A percentile compares a stretch with the other conserved stretches of the same genome.
Conservation (phyloP, 2,329 filamentous ascomycete genomes). For the Penicillium thymicola region DNA sequence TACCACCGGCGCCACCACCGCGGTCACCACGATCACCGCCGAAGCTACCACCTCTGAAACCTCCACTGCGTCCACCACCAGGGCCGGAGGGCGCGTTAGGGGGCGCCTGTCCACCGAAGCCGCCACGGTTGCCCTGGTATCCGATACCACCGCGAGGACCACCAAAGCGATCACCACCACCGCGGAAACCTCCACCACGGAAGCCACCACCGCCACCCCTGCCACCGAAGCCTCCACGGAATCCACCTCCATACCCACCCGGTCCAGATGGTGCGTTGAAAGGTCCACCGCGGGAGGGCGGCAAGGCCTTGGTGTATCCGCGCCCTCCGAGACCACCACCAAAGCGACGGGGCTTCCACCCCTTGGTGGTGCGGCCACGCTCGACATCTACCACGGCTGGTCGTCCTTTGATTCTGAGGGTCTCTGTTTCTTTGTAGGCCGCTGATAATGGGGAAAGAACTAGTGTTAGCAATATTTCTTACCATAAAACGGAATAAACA, state of each 20-base stretch:
- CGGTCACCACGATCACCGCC: constrained; percentile 37
- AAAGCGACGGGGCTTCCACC: constrained; percentile 87
- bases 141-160: constrained; percentile 52
- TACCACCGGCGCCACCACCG: constrained; percentile 41
- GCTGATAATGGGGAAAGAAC: constrained; percentile 59
- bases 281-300: constrained; percentile 66
- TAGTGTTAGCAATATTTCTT: constrained; percentile 36
- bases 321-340: constrained; percentile 90
- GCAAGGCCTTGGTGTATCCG: constrained; percentile 80
- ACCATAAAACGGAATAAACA: constrained; percentile 7
- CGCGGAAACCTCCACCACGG: constrained; percentile 44
- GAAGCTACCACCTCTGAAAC: constrained; percentile 48
- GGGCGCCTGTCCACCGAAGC: constrained; percentile 48
- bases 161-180: constrained; percentile 51
- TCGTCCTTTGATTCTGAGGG: constrained; percentile 87
- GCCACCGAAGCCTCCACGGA: constrained; percentile 53
- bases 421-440: constrained; percentile 84
- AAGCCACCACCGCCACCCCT: constrained; percentile 42
- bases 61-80: constrained; percentile 54
- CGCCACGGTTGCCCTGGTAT: constrained; percentile 57
- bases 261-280: constrained; percentile 56
- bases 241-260: constrained; percentile 53
- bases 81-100: constrained; percentile 53
- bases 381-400: constrained; percentile 94
- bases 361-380: constrained; percentile 87